Conservation (phyloP, 2,329 filamentous ascomycete species). For the Ophiostoma himal-ulmi region DNA sequence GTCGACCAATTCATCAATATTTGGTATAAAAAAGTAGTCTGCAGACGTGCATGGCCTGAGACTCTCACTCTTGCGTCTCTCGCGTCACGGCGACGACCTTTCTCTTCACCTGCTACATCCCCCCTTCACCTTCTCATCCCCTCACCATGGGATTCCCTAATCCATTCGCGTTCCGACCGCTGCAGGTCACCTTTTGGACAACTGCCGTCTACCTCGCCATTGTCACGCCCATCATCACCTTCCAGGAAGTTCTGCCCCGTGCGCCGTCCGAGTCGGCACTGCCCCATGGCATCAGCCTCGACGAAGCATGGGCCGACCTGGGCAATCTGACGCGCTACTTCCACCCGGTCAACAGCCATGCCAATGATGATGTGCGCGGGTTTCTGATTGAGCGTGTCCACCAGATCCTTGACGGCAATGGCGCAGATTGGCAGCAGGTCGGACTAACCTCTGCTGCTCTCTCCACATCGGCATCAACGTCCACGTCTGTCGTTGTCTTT, state of each 20-base stretch:
- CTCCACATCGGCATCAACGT: neutral
- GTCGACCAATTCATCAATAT: neutral
- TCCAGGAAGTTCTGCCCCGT: slow-evolving; percentile 70
- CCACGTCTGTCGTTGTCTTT: slow-evolving; percentile 52
- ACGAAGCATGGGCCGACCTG: slow-evolving; percentile 81
- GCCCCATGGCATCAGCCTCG: slow-evolving; percentile 66
- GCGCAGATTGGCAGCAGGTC: slow-evolving; percentile 37
- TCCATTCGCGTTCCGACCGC: slow-evolving; percentile 70
- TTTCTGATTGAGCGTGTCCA: slow-evolving; percentile 69
- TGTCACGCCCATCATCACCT: slow-evolving; percentile 62
- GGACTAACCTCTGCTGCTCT: slow-evolving; percentile 29
- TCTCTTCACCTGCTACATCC: neutral
- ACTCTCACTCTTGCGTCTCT: neutral
- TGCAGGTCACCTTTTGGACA: slow-evolving; percentile 75
- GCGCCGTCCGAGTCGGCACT: slow-evolving; percentile 47
- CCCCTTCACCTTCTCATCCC: neutral
- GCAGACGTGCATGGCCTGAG: neutral
- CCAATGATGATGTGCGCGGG: slow-evolving; percentile 72
- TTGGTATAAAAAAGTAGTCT: neutral
- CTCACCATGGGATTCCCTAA: slow-evolving; percentile 34
- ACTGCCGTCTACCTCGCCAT: slow-evolving; percentile 72
- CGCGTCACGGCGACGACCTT: slow-evolving; percentile 1
- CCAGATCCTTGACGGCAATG: slow-evolving; percentile 61
- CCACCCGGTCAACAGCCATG: slow-evolving; percentile 82
- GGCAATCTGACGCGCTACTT: slow-evolving; percentile 66